Evolutionary conservation across 1,139 yeast species (phyloP), one percentile per base, ranked within the genome.

Genomic region (Saccharomycopsis hybrid): DNA sequence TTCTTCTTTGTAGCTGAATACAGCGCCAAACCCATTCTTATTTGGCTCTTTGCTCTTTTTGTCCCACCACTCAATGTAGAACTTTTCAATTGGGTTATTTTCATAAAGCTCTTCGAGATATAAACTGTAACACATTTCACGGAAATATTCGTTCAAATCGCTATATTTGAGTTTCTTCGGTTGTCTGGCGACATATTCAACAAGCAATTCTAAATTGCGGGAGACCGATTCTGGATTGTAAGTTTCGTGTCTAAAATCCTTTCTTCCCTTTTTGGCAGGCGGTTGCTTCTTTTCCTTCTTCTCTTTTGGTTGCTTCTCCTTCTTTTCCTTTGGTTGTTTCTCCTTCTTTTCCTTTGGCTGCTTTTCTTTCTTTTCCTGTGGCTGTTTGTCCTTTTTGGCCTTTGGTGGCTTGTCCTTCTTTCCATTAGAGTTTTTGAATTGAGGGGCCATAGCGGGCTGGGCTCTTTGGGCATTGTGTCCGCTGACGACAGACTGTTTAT

Each of bases 111-210:
- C 86, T 61, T 83, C 90, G 47, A 79, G 66, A 54, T 79, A 80
- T 51, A 82, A 64, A 51, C 80, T 80, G 62, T 74, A 76, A 54
- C 84, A 74, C 69, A 81, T 75, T 57, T 79, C 82, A 56, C 74
- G 67, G 59, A 73, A 77, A 59, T 83, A 82, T 11, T 72, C 68
- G 4, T 69, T 65, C 57, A 82, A 58, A 32, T 73, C 65, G 13
- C 75, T 75, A 57, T 77, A 82, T 1, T 70, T 64, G 38, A 80
- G 64, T 69, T 70, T 4, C 82, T 77, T 37, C 50, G 65, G 55
- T 61, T 65, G 41, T 61, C 58, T 18, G 58, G 42, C 39, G 11
- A 47, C 55, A 37, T n/a, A 36, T 5, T 47, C 49, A 24, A 51
- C 53, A n/a, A 54, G 44, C 9, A 28, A n/a, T 40, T 54, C 49